phyloP scores from a whole-genome alignment of 495 filamentous ascomycete genomes.

The Trichoderma gamsii region DNA sequence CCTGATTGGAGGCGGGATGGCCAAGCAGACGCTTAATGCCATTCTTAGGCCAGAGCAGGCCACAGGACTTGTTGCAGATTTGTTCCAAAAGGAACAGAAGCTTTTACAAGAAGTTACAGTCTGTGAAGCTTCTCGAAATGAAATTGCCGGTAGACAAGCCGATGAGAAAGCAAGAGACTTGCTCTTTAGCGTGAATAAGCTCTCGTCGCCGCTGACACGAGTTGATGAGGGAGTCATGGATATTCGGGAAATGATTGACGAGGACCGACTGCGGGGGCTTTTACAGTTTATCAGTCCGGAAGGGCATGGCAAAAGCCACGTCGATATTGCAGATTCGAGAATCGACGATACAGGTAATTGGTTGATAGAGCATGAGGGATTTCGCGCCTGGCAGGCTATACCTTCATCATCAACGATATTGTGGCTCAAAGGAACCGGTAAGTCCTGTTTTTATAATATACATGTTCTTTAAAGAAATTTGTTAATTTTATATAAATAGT shows the following conservation, averaged over 20 bases:
- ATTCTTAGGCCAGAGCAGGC: neutral
- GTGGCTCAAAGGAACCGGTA: neutral
- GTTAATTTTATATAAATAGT: conserved; percentile 14
- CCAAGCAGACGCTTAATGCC: neutral
- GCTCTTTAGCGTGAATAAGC: neutral
- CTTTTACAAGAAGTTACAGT: neutral
- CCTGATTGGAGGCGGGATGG: neutral
- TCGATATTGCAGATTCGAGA: neutral
- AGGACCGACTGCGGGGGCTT: neutral
- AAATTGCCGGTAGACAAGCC: neutral
- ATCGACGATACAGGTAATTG: neutral
- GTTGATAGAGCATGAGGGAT: neutral
- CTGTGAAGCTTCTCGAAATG: neutral
- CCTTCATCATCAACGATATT: neutral
- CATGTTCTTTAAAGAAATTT: neutral
- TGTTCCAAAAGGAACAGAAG: neutral
- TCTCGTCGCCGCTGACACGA: neutral
- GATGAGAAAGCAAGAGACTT: neutral
- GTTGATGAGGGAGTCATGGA: neutral
- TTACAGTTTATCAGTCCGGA: neutral
- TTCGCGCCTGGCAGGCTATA: neutral
- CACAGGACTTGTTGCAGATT: neutral
- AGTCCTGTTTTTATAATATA: neutral
- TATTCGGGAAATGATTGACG: neutral
- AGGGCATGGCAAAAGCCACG: neutral